These are phyloP conservation scores for Strobilomyces echinocephalus DNA, from an alignment of 768 basidiomycete genomes.

Conservation along the genomic window DNA sequence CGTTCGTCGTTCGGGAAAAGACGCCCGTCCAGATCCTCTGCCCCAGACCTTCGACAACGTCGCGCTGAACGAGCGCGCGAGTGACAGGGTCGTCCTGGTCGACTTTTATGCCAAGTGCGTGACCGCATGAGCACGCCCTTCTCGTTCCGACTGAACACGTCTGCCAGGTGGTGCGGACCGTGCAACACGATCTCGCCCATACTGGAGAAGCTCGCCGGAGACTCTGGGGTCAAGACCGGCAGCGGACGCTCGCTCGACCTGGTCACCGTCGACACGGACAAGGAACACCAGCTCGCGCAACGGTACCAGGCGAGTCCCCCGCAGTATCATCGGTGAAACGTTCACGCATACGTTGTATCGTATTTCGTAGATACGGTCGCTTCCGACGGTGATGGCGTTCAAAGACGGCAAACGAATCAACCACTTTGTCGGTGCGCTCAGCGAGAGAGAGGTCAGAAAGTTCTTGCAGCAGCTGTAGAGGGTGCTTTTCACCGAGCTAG, in stretches of 20 bases:
- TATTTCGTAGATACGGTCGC: slow-evolving; percentile 50
- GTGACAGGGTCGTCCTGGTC: slow-evolving; percentile 57
- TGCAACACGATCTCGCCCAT: slow-evolving; percentile 71
- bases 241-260: slow-evolving; percentile 61
- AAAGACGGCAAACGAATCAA: slow-evolving; percentile 53
- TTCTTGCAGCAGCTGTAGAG: slow-evolving; percentile 42
- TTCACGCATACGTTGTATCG: neutral
- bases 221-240: slow-evolving; percentile 42
- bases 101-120: slow-evolving; percentile 80
- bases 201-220: slow-evolving; percentile 52
- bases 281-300: slow-evolving; percentile 45
- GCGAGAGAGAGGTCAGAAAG: slow-evolving; percentile 38
- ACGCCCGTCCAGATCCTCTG: neutral
- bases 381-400: slow-evolving; percentile 83
- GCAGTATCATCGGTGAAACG: too few relatives aligned
- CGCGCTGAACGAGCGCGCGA: slow-evolving; percentile 28
- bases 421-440: slow-evolving; percentile 60
- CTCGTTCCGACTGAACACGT: slow-evolving; percentile 1
- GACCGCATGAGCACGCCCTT: neutral
- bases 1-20: neutral
- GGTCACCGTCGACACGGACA: slow-evolving; percentile 64
- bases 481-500: neutral
- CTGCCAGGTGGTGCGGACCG: slow-evolving; percentile 69
- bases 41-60: slow-evolving; percentile 35
- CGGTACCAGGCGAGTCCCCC: slow-evolving; percentile 41